These are phyloP conservation scores for Hirschfeldia incana DNA, from an alignment of 345 rosid genomes.

Conservation along the genomic window DNA sequence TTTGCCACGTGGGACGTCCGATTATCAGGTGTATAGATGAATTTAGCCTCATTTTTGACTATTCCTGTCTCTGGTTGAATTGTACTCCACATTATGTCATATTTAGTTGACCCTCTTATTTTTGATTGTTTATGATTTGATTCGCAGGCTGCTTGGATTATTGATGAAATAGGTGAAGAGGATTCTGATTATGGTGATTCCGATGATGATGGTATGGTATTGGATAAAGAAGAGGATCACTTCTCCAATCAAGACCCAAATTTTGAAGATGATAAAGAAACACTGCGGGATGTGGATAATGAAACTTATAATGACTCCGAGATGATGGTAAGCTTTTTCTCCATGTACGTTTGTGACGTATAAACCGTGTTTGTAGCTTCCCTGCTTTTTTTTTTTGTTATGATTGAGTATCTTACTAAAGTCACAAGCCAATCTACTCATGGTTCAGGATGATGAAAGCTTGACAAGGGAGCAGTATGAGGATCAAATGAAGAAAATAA, in stretches of 20 bases:
- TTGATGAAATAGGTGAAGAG: slow-evolving; percentile 72
- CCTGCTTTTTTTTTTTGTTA: not conserved
- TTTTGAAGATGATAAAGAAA: slow-evolving; percentile 64
- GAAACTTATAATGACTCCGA: slow-evolving; percentile 81
- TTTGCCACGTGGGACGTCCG: slow-evolving; percentile 90
- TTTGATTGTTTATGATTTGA: slow-evolving; percentile 7
- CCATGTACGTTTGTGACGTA: not conserved
- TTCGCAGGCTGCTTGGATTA: slow-evolving; percentile 94
- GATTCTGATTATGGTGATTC: slow-evolving; percentile 49
- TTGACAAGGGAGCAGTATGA: slow-evolving; percentile 80
- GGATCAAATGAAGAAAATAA: slow-evolving; percentile 73
- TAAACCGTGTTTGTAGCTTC: not conserved
- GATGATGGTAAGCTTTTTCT: slow-evolving; percentile 65
- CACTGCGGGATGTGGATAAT: slow-evolving; percentile 64
- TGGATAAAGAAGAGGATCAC: slow-evolving; percentile 61
- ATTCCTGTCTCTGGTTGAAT: not conserved
- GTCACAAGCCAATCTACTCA: slow-evolving; percentile 9
- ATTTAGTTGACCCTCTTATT: not conserved
- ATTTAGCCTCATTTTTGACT: slow-evolving; percentile 1
- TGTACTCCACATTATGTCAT: not conserved
- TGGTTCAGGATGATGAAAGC: slow-evolving; percentile 75
- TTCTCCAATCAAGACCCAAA: slow-evolving; percentile 47
- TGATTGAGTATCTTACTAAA: slow-evolving; percentile 1
- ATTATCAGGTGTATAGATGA: slow-evolving; percentile 66
- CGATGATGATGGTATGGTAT: slow-evolving; percentile 71